Evolutionary conservation across 768 basidiomycete species (phyloP).

Genomic region (Tricholoma sp.): DNA sequence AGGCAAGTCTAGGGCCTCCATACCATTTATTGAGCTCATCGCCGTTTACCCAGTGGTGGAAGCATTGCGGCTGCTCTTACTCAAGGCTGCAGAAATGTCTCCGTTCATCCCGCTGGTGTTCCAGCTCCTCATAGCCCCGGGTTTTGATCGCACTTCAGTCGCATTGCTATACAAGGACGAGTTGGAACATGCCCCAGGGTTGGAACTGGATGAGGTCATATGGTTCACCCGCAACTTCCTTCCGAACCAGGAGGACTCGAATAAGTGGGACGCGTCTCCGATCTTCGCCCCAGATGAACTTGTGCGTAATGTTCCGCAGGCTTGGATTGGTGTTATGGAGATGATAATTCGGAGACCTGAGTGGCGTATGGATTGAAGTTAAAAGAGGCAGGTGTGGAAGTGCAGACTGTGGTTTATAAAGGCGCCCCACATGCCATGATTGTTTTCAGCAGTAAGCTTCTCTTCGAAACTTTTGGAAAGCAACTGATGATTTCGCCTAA

Average conservation of each 20-base stretch:
- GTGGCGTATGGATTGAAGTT: conserved; percentile 62
- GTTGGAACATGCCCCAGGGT: conserved; percentile 54
- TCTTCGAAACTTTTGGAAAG: neutral
- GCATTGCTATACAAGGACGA: conserved; percentile 46
- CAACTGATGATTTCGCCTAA: too few species aligned
- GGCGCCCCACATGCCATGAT: conserved; percentile 68
- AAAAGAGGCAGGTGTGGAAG: conserved; percentile 43
- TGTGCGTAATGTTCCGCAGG: conserved; percentile 44
- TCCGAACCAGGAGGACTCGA: conserved; percentile 53
- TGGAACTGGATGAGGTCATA: conserved; percentile 58
- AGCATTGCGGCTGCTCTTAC: conserved; percentile 65
- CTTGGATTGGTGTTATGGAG: conserved; percentile 63
- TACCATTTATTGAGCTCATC: neutral
- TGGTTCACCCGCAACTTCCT: conserved; percentile 74
- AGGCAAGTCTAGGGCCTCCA: conserved; percentile 34
- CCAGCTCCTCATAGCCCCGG: conserved; percentile 68
- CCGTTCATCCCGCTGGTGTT: conserved; percentile 53
- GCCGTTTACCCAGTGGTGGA: conserved; percentile 43
- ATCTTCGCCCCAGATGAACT: conserved; percentile 58
- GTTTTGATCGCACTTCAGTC: conserved; percentile 65
- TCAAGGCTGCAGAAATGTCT: conserved; percentile 48
- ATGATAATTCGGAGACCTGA: conserved; percentile 68
- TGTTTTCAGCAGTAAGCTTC: conserved; percentile 62
- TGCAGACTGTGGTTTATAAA: conserved; percentile 52
- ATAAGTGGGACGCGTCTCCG: conserved; percentile 67